Conservation (phyloP, 2,329 filamentous ascomycete species). For the Sarocladium brachiariae region DNA sequence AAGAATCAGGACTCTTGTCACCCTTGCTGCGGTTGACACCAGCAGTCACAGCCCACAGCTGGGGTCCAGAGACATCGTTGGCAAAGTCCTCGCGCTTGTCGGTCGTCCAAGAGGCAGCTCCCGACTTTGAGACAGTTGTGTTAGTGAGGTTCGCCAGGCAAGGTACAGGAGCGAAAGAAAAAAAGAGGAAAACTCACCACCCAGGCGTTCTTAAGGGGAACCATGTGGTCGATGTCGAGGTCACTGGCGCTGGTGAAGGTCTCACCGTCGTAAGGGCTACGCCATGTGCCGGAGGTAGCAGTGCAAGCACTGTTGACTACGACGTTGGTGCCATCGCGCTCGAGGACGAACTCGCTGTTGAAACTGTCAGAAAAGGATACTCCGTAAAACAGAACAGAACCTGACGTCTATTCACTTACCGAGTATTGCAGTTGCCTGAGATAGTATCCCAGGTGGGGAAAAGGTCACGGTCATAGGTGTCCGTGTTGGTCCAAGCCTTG, state of each 20-base stretch:
- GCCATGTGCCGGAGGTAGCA: slow-evolving; percentile 61
- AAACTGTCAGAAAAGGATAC: neutral
- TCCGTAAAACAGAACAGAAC: too few species aligned
- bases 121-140: slow-evolving; percentile 42
- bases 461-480: slow-evolving; percentile 55
- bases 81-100: slow-evolving; percentile 61
- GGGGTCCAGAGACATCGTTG: slow-evolving; percentile 69
- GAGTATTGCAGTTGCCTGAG: slow-evolving; percentile 61
- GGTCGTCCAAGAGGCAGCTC: slow-evolving; percentile 66
- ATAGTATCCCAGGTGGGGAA: slow-evolving; percentile 69
- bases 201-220: slow-evolving; percentile 77
- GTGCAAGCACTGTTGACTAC: slow-evolving; percentile 52
- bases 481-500: slow-evolving; percentile 43
- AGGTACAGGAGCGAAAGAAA: neutral
- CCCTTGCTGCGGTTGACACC: slow-evolving; percentile 68
- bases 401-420: slow-evolving; percentile 31
- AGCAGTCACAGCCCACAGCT: slow-evolving; percentile 74
- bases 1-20: slow-evolving; percentile 66
- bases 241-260: slow-evolving; percentile 62
- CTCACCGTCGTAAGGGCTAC: slow-evolving; percentile 65
- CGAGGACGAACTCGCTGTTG: slow-evolving; percentile 57
- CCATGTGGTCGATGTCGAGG: slow-evolving; percentile 78
- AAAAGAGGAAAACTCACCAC: slow-evolving; percentile 53
- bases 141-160: slow-evolving; percentile 10
- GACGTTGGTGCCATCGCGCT: slow-evolving; percentile 64